These are phyloP conservation scores for Brettanomyces anomalus DNA, from an alignment of 805 yeast genomes.

Conservation along the genomic window DNA sequence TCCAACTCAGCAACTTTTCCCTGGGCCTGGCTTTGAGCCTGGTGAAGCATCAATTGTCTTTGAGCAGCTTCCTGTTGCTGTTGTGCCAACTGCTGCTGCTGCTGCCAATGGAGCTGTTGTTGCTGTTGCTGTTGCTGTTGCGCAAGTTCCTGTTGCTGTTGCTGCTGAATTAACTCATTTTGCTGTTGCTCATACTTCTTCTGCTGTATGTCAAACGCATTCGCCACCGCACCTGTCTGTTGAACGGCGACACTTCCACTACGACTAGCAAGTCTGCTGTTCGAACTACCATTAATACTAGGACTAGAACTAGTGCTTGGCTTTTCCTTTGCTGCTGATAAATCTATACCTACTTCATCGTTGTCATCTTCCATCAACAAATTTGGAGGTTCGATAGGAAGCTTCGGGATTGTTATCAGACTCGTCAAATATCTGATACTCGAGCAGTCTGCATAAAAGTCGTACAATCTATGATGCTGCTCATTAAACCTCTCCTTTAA, in stretches of 20 bases:
- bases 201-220: slow-evolving; percentile 36
- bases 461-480: slow-evolving; percentile 63
- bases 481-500: slow-evolving; percentile 60
- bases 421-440: slow-evolving; percentile 74
- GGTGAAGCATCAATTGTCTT: slow-evolving; percentile 58
- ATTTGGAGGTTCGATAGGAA: slow-evolving; percentile 52
- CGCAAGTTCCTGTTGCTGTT: slow-evolving; percentile 52
- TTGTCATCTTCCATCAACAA: slow-evolving; percentile 39
- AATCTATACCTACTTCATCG: slow-evolving; percentile 31
- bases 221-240: slow-evolving; percentile 42
- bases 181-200: slow-evolving; percentile 51
- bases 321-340: slow-evolving; percentile 20
- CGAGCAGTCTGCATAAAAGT: slow-evolving; percentile 85
- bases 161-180: slow-evolving; percentile 48
- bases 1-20: slow-evolving; percentile 76
- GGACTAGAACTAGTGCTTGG: slow-evolving; percentile 37
- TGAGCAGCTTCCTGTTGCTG: slow-evolving; percentile 64
- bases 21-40: slow-evolving; percentile 64
- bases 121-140: slow-evolving; percentile 62
- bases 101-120: slow-evolving; percentile 66
- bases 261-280: not conserved
- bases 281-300: not conserved
- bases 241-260: slow-evolving; percentile 31
- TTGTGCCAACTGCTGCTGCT: slow-evolving; percentile 63
- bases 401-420: slow-evolving; percentile 69